Base-by-base conservation (phyloP, 2,329 filamentous ascomycete genomes). In the Claviceps spartinae region DNA sequence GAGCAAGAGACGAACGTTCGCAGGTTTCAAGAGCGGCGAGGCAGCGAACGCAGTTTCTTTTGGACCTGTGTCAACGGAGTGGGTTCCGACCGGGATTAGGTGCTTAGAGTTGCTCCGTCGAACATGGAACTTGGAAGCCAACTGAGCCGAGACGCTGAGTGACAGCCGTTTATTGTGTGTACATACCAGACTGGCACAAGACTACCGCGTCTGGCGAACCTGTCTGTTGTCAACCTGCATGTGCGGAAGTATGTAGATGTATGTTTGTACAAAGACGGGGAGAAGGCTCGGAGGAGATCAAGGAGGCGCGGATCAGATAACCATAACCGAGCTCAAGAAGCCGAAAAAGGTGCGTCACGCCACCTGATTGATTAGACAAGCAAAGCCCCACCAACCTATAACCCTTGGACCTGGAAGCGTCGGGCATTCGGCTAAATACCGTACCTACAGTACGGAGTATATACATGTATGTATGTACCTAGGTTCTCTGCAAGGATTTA, bases 241-340 rank as follows among this genome's bases (percentile, higher is more conserved):
- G 26, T 30, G 9, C 0, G 3, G 9, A 30, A 4, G 8, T 30
- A 30, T 30, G 26, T 30, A 30, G 1, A 30, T 30, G 30, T 30
- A 34, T 34, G 30, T 11, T 34, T 30, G 9, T 11, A 4, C 30
- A 14, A 44, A 7, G 42, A n/a, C 14, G 16, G 24, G 16, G n/a
- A 43, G 26, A 20, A 18, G 30, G 30, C 18, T 2, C 8, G 30
- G 16, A 22, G 22, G 2, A 20, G 18, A 34, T 16, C 49, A 16
- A 22, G 22, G 5, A n/a, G 18, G 22, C 11, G 48, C 52, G 49
- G 49, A 54, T 54, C 52, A 51, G 52, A 54, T 54, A 54, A 54
- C 49, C 36, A 46, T 18, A 14, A 16, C 44, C 44, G 45, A 47
- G 44, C n/a, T 37, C 16, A 18, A 24, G 30, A n/a, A 20, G 16